These are phyloP conservation scores for Heliocybe sulcata DNA, from an alignment of 1,284 basidiomycete genomes.

Conservation along the genomic window DNA sequence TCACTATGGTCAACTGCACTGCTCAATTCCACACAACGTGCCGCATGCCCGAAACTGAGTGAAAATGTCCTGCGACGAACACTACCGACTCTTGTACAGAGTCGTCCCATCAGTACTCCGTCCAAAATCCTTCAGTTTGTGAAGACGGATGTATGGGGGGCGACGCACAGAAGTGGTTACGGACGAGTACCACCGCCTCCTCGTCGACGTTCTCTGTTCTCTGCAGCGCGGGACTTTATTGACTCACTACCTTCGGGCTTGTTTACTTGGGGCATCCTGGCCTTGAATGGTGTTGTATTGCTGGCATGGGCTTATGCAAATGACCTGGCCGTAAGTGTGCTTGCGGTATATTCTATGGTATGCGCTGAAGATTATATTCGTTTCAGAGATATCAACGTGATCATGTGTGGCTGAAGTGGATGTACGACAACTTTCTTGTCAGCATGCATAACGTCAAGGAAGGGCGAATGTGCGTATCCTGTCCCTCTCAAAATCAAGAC, in stretches of 20 bases:
- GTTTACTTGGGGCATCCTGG: slow-evolving; percentile 39
- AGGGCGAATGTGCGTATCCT: slow-evolving; percentile 53
- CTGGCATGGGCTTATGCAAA: slow-evolving; percentile 32
- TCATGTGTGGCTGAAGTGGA: slow-evolving; percentile 41
- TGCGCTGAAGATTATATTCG: not conserved
- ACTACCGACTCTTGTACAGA: not conserved
- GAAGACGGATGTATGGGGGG: not conserved
- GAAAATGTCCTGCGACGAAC: not conserved
- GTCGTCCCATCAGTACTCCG: not conserved
- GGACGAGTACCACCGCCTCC: not conserved
- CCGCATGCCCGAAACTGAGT: not conserved
- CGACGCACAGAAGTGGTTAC: not conserved
- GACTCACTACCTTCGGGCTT: slow-evolving; percentile 26
- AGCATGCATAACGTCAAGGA: slow-evolving; percentile 57
- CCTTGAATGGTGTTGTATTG: slow-evolving; percentile 36
- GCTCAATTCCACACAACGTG: not conserved
- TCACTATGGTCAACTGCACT: not conserved
- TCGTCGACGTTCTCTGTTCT: not conserved
- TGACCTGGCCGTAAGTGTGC: slow-evolving; percentile 27
- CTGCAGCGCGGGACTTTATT: slow-evolving; percentile 12
- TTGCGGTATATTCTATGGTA: not conserved
- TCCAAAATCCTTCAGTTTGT: not conserved
- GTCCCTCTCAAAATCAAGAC: slow-evolving; percentile 4
- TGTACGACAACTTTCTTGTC: slow-evolving; percentile 64
- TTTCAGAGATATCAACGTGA: slow-evolving; percentile 30